A percentile compares a stretch with the other conserved stretches of the same genome.
Evolutionary conservation across 2,329 filamentous ascomycete species (phyloP).

Genomic region (Tolypocladium sp.): DNA sequence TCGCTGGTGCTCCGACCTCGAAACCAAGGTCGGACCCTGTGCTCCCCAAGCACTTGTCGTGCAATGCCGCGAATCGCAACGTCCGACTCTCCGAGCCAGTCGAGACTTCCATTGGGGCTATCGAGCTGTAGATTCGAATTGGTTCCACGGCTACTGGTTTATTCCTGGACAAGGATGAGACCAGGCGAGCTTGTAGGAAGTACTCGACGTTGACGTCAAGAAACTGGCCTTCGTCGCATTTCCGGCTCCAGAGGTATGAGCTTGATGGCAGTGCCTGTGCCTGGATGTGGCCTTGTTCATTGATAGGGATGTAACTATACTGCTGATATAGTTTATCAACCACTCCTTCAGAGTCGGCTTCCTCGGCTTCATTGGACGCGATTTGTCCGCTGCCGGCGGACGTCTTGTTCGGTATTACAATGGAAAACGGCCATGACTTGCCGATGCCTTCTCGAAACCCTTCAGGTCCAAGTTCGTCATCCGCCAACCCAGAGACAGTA

Average conservation of each 20-base stretch:
- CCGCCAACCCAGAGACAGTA: background rate
- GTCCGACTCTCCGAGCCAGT: too few species aligned
- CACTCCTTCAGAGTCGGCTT: too few species aligned
- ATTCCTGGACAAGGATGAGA: too few species aligned
- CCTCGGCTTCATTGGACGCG: background rate
- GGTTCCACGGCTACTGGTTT: too few species aligned
- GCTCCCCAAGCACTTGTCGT: too few species aligned
- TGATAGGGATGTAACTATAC: background rate
- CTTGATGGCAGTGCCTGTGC: background rate
- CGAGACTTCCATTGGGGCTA: too few species aligned
- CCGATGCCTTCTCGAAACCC: background rate
- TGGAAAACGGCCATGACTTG: background rate
- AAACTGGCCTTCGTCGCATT: background rate
- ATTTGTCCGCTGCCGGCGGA: background rate
- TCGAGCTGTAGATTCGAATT: too few species aligned
- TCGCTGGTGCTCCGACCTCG: too few species aligned
- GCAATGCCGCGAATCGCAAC: too few species aligned
- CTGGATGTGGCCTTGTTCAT: background rate
- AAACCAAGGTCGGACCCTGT: too few species aligned
- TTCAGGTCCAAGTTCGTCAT: background rate
- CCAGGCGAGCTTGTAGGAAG: background rate
- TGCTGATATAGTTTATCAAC: too few species aligned
- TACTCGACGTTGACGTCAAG: background rate
- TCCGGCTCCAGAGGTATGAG: background rate
- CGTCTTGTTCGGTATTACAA: background rate